Evolutionary conservation across 345 rosid genomes (phyloP).

Genomic region (Syzygium jambos): DNA sequence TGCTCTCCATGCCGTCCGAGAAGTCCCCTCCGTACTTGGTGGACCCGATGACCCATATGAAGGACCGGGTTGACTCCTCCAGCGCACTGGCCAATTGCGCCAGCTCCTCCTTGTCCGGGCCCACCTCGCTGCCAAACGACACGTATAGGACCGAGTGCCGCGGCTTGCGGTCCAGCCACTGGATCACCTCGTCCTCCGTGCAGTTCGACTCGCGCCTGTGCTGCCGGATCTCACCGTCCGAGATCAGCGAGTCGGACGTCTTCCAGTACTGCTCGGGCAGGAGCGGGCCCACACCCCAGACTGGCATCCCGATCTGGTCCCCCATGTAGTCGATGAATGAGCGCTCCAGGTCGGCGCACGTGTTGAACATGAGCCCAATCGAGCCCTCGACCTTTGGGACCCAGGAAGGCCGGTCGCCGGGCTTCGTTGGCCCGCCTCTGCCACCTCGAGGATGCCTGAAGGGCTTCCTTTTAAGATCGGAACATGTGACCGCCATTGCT

Average conservation of each 20-base stretch:
- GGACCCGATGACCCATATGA: slow-evolving; percentile 15
- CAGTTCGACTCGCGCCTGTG: not conserved
- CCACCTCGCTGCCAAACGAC: slow-evolving; percentile 11
- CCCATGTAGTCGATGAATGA: slow-evolving; percentile 18
- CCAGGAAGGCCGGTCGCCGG: slow-evolving; percentile 24
- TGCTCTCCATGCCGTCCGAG: slow-evolving; percentile 7
- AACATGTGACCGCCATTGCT: slow-evolving; percentile 14
- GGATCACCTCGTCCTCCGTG: slow-evolving; percentile 1
- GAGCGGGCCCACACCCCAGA: slow-evolving; percentile 34
- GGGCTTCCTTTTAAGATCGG: slow-evolving; percentile 12
- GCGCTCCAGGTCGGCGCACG: slow-evolving; percentile 25
- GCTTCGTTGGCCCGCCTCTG: slow-evolving; percentile 13
- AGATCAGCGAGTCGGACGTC: slow-evolving; percentile 7
- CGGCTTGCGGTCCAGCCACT: slow-evolving; percentile 12
- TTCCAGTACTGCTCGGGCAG: slow-evolving; percentile 24
- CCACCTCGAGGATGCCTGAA: not conserved
- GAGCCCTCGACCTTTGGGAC: slow-evolving; percentile 3
- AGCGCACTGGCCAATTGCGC: slow-evolving; percentile 3
- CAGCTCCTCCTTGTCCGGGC: slow-evolving; percentile 7
- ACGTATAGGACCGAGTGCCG: slow-evolving; percentile 8
- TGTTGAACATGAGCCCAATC: slow-evolving; percentile 22
- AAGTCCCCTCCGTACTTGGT: not conserved
- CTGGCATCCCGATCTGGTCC: slow-evolving; percentile 13
- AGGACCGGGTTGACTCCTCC: slow-evolving; percentile 4
- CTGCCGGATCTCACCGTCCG: slow-evolving; percentile 4